A percentile compares a stretch with the other conserved stretches of the same genome.
These are phyloP conservation scores for Fusarium sp. DNA, from an alignment of 2,329 filamentous ascomycete species.

Conservation along the genomic window DNA sequence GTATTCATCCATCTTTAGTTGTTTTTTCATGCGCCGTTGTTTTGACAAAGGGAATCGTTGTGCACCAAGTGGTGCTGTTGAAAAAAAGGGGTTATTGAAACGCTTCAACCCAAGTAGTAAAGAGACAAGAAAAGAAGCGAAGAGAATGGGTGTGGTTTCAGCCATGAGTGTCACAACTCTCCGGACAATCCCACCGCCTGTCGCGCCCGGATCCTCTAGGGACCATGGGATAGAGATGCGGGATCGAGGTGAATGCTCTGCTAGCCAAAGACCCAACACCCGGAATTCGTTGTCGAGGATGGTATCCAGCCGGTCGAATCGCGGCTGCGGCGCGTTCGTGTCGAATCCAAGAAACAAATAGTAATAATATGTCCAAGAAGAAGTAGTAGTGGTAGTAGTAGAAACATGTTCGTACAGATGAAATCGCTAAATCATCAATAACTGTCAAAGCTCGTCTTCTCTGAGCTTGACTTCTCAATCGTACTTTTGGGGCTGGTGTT, in stretches of 20 bases:
- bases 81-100: slow-evolving; percentile 32
- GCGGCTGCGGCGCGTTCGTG: slow-evolving; percentile 25
- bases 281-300: slow-evolving; percentile 28
- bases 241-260: slow-evolving; percentile 16
- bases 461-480: slow-evolving; percentile 63
- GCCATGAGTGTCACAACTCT: slow-evolving; percentile 33
- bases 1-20: slow-evolving; percentile 48
- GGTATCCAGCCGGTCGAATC: slow-evolving; percentile 11
- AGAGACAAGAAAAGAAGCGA: slow-evolving; percentile 13
- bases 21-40: slow-evolving; percentile 47
- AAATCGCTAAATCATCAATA: slow-evolving; percentile 41
- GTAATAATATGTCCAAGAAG: slow-evolving; percentile 42
- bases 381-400: neutral
- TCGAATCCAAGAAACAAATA: slow-evolving; percentile 34
- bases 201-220: slow-evolving; percentile 36
- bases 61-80: slow-evolving; percentile 33
- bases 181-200: slow-evolving; percentile 30
- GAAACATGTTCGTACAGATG: slow-evolving; percentile 37
- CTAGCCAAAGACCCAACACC: slow-evolving; percentile 9
- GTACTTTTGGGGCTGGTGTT: slow-evolving; percentile 65
- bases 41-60: slow-evolving; percentile 40
- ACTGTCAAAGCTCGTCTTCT: slow-evolving; percentile 60
- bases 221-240: slow-evolving; percentile 29
- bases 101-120: slow-evolving; percentile 28
- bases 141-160: slow-evolving; percentile 17